phyloP scores from a whole-genome alignment of 768 basidiomycete species.

The Mycena pura region DNA sequence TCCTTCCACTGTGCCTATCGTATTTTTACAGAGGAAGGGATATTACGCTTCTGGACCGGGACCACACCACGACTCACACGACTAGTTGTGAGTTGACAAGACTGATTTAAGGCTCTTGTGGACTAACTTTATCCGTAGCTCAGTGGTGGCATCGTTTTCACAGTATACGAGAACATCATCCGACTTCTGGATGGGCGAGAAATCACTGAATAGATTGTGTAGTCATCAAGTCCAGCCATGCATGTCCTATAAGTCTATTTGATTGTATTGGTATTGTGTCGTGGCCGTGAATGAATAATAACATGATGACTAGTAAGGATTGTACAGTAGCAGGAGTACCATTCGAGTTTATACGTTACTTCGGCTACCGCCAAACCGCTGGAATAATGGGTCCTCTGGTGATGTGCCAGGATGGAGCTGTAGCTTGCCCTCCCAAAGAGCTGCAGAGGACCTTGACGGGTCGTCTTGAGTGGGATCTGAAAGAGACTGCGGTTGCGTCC shows the following conservation, averaged over 20 bases:
- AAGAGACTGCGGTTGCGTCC: conserved; percentile 60
- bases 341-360: conserved; percentile 20
- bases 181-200: conserved; percentile 24
- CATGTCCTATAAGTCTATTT: no score
- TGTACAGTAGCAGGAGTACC: no score
- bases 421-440: conserved; percentile 83
- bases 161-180: conserved; percentile 87
- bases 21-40: conserved; percentile 92
- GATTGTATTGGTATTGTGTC: no score
- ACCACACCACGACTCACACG: conserved; percentile 90
- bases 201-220: background rate
- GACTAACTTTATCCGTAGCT: conserved; percentile 54
- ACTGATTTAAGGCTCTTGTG: background rate
- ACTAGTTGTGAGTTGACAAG: conserved; percentile 68
- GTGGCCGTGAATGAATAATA: no score
- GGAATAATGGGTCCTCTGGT: conserved; percentile 62
- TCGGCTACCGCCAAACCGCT: conserved; percentile 35
- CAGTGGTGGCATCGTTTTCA: conserved; percentile 93
- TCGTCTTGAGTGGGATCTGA: conserved; percentile 80
- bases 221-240: no score
- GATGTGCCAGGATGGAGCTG: conserved; percentile 89
- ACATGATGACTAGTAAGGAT: no score
- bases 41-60: conserved; percentile 95
- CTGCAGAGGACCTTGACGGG: conserved; percentile 82
- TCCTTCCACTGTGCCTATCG: conserved; percentile 96